Conservation (phyloP, 1,139 yeast genomes). For the Sporopachydermia cereana region DNA sequence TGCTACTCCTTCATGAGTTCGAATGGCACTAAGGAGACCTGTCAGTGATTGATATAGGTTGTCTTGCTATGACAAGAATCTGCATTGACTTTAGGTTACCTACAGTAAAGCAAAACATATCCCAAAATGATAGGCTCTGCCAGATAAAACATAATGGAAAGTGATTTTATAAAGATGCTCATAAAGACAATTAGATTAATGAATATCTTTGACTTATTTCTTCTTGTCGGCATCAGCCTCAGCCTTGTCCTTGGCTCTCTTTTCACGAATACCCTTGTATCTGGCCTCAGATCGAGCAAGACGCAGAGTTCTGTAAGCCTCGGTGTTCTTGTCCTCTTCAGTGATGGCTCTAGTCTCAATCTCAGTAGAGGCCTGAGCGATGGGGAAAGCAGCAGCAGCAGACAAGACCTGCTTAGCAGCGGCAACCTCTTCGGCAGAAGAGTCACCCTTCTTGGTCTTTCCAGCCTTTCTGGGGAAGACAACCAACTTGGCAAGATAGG, state of each 20-base stretch:
- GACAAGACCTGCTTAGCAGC: conserved; percentile 62
- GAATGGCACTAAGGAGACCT: too few species aligned
- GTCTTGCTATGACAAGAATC: too few species aligned
- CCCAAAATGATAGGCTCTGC: too few species aligned
- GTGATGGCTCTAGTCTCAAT: conserved; percentile 85
- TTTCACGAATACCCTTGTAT: conserved; percentile 91
- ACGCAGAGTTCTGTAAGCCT: conserved; percentile 91
- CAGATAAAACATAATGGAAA: too few species aligned
- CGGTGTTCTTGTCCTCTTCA: conserved; percentile 53
- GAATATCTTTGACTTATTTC: conserved; percentile 43
- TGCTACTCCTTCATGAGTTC: too few species aligned
- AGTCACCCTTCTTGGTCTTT: conserved; percentile 35
- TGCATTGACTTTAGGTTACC: too few species aligned
- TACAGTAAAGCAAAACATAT: too few species aligned
- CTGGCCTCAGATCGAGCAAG: conserved; percentile 89
- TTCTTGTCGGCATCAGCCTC: conserved; percentile 99
- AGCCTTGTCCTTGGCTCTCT: conserved; percentile 94
- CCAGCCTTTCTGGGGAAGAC: conserved; percentile 85
- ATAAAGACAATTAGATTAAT: background rate
- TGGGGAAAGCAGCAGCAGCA: conserved; percentile 82
- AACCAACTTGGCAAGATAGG: conserved; percentile 91
- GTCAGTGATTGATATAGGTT: too few species aligned
- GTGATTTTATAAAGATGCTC: too few species aligned
- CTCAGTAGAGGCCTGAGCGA: conserved; percentile 66
- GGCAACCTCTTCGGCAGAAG: conserved; percentile 58